These are phyloP conservation scores for Stellera chamaejasme DNA, from an alignment of 345 rosid species.

Conservation along the genomic window DNA sequence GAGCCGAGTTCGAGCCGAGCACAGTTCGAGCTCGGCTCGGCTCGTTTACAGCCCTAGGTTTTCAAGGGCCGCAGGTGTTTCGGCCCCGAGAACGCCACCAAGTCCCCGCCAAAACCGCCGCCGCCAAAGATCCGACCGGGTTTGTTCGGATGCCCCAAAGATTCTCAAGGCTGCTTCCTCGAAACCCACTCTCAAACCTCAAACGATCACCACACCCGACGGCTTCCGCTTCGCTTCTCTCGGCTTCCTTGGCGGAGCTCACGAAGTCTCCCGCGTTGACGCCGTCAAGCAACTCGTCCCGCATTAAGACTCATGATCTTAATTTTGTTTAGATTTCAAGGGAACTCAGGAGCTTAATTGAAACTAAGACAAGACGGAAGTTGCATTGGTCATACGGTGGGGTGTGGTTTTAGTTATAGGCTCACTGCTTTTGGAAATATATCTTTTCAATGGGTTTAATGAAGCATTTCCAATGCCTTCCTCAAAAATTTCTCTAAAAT, in stretches of 20 bases:
- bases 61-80: conserved; percentile 48
- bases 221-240: conserved; percentile 69
- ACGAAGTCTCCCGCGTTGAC: conserved; percentile 53
- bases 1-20: no score
- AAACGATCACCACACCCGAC: conserved; percentile 18
- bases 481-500: no score
- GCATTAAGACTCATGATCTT: conserved; percentile 55
- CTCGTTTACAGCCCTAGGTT: no score
- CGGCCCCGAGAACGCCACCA: conserved; percentile 21
- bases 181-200: conserved; percentile 25
- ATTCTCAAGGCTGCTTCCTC: neutral
- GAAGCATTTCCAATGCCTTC: no score
- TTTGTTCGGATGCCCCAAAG: conserved; percentile 1
- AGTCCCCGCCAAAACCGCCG: conserved; percentile 12
- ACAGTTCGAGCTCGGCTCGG: no score
- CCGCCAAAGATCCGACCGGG: neutral
- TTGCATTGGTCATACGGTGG: no score
- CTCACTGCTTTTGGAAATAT: no score
- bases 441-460: no score
- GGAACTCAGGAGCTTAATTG: no score
- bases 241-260: conserved; percentile 46
- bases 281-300: conserved; percentile 62
- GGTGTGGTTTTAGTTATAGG: no score
- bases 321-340: no score
- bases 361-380: no score